A percentile compares a stretch with the other conserved stretches of the same genome.
These are phyloP conservation scores for Chrysophaeum taylorii DNA, from an alignment of 352 stramenopile genomes.

Conservation along the genomic window DNA sequence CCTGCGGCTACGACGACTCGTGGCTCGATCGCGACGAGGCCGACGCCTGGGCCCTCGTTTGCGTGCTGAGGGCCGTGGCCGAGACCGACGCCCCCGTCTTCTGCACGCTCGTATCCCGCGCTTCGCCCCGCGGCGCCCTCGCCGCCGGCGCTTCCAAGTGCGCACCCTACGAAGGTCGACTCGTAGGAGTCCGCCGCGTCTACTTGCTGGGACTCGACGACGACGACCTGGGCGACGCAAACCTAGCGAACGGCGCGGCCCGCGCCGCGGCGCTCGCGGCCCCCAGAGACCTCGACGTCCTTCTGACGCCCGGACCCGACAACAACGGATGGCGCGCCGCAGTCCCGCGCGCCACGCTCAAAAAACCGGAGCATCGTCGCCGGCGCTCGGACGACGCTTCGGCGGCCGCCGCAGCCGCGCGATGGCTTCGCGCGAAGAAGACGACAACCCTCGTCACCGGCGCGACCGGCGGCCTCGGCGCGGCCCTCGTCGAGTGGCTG, in stretches of 20 bases:
- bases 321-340: neutral
- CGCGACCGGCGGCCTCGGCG: conserved; percentile 1
- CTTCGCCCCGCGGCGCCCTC: neutral
- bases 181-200: neutral
- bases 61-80: no score
- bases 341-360: neutral
- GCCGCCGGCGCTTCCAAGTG: neutral
- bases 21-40: neutral
- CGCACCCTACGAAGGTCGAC: neutral
- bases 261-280: neutral
- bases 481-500: neutral
- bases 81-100: neutral
- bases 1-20: no score
- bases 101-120: neutral
- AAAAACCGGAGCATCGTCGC: neutral
- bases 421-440: neutral
- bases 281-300: neutral
- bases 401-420: neutral
- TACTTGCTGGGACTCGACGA: no score
- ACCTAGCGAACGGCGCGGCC: neutral
- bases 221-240: no score
- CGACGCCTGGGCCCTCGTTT: no score
- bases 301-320: neutral
- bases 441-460: neutral
- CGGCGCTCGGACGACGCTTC: neutral